phyloP scores from a whole-genome alignment of 495 filamentous ascomycete species.

The Penicillium soppii region DNA sequence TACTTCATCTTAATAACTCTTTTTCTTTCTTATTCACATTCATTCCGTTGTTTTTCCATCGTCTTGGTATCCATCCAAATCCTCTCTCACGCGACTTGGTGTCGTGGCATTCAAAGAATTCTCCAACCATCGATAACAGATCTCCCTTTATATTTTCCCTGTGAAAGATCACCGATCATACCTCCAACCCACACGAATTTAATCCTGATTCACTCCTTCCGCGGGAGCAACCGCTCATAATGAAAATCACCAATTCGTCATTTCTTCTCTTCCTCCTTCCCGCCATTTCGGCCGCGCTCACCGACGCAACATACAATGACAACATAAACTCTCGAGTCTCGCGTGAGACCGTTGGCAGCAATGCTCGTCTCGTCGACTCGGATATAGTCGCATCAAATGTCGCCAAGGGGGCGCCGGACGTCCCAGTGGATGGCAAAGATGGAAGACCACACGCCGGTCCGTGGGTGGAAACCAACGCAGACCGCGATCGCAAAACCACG shows the following conservation, averaged over 20 bases:
- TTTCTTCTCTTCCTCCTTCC: conserved; percentile 39
- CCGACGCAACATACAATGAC: conserved; percentile 17
- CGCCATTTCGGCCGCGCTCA: conserved; percentile 31
- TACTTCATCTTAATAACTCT: conserved; percentile 1
- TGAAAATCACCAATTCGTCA: conserved; percentile 34
- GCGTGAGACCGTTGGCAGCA: conserved; percentile 13
- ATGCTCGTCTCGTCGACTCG: conserved; percentile 17
- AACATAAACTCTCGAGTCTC: conserved; percentile 7
- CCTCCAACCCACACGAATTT: neutral
- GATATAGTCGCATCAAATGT: conserved; percentile 23
- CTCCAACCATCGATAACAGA: neutral
- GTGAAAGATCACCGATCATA: neutral
- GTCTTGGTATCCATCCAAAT: neutral
- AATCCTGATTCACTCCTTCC: conserved; percentile 12
- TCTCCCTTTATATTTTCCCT: neutral
- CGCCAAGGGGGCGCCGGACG: conserved; percentile 71
- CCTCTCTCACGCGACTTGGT: neutral
- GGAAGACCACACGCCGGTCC: conserved; percentile 93
- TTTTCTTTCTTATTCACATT: neutral
- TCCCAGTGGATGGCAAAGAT: conserved; percentile 93
- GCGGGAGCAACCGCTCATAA: conserved; percentile 17
- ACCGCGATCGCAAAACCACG: conserved; percentile 57
- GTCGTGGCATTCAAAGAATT: conserved; percentile 7
- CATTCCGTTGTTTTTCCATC: neutral
- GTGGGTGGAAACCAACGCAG: conserved; percentile 68